phyloP scores from a whole-genome alignment of 768 basidiomycete species.

The Tulasnella sp. region DNA sequence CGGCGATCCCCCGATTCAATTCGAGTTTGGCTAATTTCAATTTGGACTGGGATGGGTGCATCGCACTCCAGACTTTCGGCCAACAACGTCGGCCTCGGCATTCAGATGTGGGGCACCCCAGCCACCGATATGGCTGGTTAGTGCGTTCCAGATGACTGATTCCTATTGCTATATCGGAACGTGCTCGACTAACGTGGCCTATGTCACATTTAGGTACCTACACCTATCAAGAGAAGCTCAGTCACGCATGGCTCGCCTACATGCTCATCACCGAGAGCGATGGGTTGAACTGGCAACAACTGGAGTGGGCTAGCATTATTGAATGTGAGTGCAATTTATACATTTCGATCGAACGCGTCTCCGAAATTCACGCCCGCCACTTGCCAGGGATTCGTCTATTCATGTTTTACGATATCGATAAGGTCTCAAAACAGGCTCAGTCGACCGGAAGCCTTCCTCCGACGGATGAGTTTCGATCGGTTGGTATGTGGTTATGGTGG shows the following conservation, averaged over 20 bases:
- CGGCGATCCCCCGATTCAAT: neutral
- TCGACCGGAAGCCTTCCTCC: neutral
- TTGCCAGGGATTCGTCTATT: slow-evolving; percentile 1
- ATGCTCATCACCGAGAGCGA: slow-evolving; percentile 19
- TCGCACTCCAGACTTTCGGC: neutral
- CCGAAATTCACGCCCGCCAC: neutral
- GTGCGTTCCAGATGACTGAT: too few relatives aligned
- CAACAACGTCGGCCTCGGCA: neutral
- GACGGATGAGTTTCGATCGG: neutral
- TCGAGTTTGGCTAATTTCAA: neutral
- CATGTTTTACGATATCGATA: slow-evolving; percentile 8
- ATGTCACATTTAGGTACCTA: slow-evolving; percentile 7
- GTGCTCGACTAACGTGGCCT: too few relatives aligned
- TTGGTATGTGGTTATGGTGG: slow-evolving; percentile 12
- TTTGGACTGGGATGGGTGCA: neutral
- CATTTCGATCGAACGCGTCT: neutral
- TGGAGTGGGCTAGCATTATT: slow-evolving; percentile 6
- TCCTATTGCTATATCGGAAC: too few relatives aligned
- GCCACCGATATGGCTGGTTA: neutral
- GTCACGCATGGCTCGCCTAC: slow-evolving; percentile 14
- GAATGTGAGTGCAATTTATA: neutral
- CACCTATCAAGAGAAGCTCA: slow-evolving; percentile 8
- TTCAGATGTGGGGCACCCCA: slow-evolving; percentile 6
- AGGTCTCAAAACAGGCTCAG: neutral
- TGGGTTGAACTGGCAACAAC: slow-evolving; percentile 4